Percentiles rank a stretch among this genome's conserved stretches.
Evolutionary conservation across 1,284 basidiomycete species (phyloP).

Genomic region (Sporisorium iseilematis-ciliati): DNA sequence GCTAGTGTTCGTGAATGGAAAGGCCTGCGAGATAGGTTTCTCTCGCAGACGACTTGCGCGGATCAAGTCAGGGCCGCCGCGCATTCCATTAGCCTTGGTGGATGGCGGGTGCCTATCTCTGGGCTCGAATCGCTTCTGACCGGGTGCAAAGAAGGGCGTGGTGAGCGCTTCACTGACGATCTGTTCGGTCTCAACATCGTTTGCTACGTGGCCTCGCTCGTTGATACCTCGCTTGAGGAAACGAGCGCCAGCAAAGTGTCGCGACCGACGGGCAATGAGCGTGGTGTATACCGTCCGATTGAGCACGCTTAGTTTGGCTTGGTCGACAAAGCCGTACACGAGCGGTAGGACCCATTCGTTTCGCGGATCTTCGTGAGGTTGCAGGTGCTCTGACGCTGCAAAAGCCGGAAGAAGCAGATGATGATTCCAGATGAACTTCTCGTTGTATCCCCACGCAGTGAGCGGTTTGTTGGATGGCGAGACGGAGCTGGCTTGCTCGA

Average conservation of each 20-base stretch:
- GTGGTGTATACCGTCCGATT: slow-evolving; percentile 92
- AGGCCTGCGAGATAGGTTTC: slow-evolving; percentile 18
- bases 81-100: not conserved
- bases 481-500: slow-evolving; percentile 67
- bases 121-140: slow-evolving; percentile 26
- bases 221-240: slow-evolving; percentile 96
- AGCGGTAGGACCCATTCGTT: slow-evolving; percentile 89
- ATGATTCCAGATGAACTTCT: slow-evolving; percentile 96
- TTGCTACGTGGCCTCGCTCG: slow-evolving; percentile 91
- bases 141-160: slow-evolving; percentile 71
- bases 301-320: slow-evolving; percentile 93
- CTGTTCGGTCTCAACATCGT: slow-evolving; percentile 99
- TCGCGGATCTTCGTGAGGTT: slow-evolving; percentile 57
- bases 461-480: slow-evolving; percentile 38
- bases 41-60: slow-evolving; percentile 36
- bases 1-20: not conserved
- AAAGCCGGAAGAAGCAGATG: slow-evolving; percentile 81
- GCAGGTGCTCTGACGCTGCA: slow-evolving; percentile 44
- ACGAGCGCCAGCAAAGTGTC: slow-evolving; percentile 94
- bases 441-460: slow-evolving; percentile 77
- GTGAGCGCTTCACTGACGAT: slow-evolving; percentile 94
- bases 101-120: slow-evolving; percentile 15
- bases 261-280: slow-evolving; percentile 90
- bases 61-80: slow-evolving; percentile 22
- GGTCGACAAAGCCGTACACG: slow-evolving; percentile 96